A percentile compares a stretch with the other conserved stretches of the same genome.
phyloP scores from a whole-genome alignment of 495 filamentous ascomycete species.

The Aspergillus incahuasiensis region DNA sequence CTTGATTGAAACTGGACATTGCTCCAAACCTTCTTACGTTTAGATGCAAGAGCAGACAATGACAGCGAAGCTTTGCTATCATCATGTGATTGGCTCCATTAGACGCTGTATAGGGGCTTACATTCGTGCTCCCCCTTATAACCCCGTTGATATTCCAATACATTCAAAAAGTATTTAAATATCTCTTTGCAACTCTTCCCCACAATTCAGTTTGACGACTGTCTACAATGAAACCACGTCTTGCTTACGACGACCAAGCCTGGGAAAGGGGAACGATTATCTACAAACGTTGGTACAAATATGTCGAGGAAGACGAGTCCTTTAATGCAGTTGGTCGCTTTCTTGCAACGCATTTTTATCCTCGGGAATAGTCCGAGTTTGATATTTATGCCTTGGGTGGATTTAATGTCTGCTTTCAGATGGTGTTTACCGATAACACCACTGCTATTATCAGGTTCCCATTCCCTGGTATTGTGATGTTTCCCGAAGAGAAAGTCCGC shows the following conservation, averaged over 20 bases:
- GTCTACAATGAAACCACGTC: slow-evolving; percentile 17
- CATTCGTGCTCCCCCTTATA: too few relatives aligned
- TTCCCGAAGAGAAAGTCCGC: slow-evolving; percentile 36
- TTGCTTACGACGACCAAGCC: slow-evolving; percentile 25
- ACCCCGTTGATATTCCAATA: too few relatives aligned
- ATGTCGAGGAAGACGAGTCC: slow-evolving; percentile 15
- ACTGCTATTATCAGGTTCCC: slow-evolving; percentile 23
- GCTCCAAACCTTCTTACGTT: too few relatives aligned
- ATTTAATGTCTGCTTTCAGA: slow-evolving; percentile 23
- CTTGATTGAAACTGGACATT: too few relatives aligned
- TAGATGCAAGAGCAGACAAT: too few relatives aligned
- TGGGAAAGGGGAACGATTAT: slow-evolving; percentile 25
- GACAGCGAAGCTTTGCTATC: too few relatives aligned
- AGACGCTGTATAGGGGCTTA: too few relatives aligned
- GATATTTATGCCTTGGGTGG: slow-evolving; percentile 17
- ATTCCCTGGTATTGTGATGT: slow-evolving; percentile 20
- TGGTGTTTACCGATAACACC: slow-evolving; percentile 17
- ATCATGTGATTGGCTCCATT: too few relatives aligned
- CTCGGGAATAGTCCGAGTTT: slow-evolving; percentile 18
- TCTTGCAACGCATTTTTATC: slow-evolving; percentile 14
- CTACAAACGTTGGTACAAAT: slow-evolving; percentile 16
- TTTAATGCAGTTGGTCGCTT: slow-evolving; percentile 24
- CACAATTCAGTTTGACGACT: too few relatives aligned
- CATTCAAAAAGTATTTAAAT: too few relatives aligned
- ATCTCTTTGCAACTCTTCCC: too few relatives aligned